Evolutionary conservation across 2,329 filamentous ascomycete genomes (phyloP).

Genomic region (Metarhizium guizhouense): DNA sequence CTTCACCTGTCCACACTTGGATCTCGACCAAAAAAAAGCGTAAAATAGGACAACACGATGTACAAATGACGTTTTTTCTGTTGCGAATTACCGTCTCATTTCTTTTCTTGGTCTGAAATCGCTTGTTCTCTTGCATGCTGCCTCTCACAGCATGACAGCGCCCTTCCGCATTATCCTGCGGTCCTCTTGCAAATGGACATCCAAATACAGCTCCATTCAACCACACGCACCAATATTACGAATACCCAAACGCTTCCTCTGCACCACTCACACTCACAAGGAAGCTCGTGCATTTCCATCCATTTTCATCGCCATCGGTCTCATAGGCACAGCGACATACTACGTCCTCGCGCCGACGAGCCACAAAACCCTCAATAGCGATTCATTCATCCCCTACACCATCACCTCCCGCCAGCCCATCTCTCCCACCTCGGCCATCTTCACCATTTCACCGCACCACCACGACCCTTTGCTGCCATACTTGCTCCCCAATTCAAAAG

Average conservation of each 20-base stretch:
- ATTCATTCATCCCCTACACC: slow-evolving; percentile 56
- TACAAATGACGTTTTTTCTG: background rate
- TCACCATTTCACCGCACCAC: slow-evolving; percentile 47
- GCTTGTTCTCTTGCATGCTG: background rate
- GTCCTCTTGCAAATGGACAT: background rate
- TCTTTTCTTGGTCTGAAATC: no score
- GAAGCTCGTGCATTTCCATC: slow-evolving; percentile 16
- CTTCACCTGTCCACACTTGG: background rate
- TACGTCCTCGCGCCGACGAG: slow-evolving; percentile 17
- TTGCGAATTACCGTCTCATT: background rate
- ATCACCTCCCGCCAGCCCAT: slow-evolving; percentile 53
- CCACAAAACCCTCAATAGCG: slow-evolving; percentile 40
- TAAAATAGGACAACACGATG: background rate
- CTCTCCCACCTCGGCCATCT: slow-evolving; percentile 59
- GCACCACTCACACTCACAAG: background rate
- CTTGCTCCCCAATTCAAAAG: slow-evolving; percentile 13
- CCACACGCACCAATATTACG: background rate
- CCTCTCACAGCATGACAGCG: background rate
- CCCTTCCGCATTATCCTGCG: background rate
- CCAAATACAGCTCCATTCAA: background rate
- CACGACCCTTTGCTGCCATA: slow-evolving; percentile 19
- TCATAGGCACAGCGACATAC: slow-evolving; percentile 17
- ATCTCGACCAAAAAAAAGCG: background rate
- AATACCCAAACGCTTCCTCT: background rate
- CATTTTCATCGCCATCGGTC: slow-evolving; percentile 11